Conservation (phyloP, 2,329 filamentous ascomycete genomes). For the Capronia epimyces region DNA sequence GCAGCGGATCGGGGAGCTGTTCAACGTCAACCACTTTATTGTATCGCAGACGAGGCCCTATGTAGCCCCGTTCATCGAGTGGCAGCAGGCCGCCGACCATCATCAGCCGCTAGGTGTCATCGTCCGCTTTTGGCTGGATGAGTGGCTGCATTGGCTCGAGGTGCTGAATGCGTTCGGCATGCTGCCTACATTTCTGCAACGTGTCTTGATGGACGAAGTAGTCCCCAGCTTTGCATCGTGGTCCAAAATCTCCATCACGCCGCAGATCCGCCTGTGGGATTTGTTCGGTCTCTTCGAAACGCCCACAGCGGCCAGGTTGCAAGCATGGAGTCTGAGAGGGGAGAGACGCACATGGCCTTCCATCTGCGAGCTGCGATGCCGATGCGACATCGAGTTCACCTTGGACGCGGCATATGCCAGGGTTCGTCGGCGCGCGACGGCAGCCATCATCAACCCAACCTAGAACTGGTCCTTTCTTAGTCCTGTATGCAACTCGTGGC, state of each 20-base stretch:
- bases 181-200: conserved; percentile 66
- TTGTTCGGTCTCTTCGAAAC: conserved; percentile 74
- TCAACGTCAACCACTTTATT: conserved; percentile 97
- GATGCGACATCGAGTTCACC: conserved; percentile 81
- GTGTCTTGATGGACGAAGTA: conserved; percentile 69
- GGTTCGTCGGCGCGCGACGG: conserved; percentile 49
- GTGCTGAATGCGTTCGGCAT: conserved; percentile 74
- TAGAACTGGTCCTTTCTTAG: neutral
- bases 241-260: conserved; percentile 90
- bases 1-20: conserved; percentile 84
- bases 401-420: conserved; percentile 79
- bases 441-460: conserved; percentile 2
- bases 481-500: conserved; percentile 10
- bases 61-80: conserved; percentile 76
- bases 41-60: conserved; percentile 98
- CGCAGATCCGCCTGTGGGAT: conserved; percentile 67
- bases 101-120: conserved; percentile 68
- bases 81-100: conserved; percentile 61
- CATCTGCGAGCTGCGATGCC: conserved; percentile 70
- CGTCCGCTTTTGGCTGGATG: conserved; percentile 40
- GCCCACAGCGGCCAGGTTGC: conserved; percentile 68
- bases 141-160: conserved; percentile 61
- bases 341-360: conserved; percentile 90
- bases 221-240: conserved; percentile 87
- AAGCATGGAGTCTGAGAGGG: conserved; percentile 79